Conservation (phyloP, 176 grass and related monocot genomes). For the Phoenix dactylifera region DNA sequence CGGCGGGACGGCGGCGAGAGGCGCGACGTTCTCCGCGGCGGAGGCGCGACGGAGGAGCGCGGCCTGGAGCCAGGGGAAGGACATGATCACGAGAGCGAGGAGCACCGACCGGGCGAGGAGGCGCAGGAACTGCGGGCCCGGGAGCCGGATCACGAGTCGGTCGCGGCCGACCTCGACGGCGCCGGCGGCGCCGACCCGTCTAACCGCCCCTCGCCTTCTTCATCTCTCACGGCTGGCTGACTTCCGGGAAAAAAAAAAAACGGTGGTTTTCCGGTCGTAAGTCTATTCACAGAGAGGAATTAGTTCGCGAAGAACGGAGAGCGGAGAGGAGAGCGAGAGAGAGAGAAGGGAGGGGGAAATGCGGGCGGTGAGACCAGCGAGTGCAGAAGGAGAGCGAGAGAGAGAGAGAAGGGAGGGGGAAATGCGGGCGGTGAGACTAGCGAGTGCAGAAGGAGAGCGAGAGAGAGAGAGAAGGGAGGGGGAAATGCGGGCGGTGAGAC, state of each 20-base stretch:
- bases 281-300: conserved; percentile 18
- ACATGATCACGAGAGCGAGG: conserved; percentile 24
- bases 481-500: background rate
- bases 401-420: background rate
- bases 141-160: conserved; percentile 15
- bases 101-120: conserved; percentile 21
- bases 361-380: conserved; percentile 17
- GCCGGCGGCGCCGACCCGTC: background rate
- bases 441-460: conserved; percentile 53
- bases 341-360: background rate
- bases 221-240: conserved; percentile 1
- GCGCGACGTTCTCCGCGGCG: no score
- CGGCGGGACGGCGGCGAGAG: background rate
- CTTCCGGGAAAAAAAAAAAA: no score
- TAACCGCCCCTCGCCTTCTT: background rate
- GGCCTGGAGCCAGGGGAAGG: conserved; percentile 18
- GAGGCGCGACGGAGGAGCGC: background rate
- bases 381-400: conserved; percentile 51
- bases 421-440: conserved; percentile 8
- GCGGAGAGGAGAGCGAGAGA: background rate
- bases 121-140: conserved; percentile 16
- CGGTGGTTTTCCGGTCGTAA: no score
- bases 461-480: background rate
- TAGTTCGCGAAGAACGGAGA: no score
- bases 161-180: background rate